Evolutionary conservation across 2,329 filamentous ascomycete species (phyloP).

Genomic region (Westerdykella ornata): DNA sequence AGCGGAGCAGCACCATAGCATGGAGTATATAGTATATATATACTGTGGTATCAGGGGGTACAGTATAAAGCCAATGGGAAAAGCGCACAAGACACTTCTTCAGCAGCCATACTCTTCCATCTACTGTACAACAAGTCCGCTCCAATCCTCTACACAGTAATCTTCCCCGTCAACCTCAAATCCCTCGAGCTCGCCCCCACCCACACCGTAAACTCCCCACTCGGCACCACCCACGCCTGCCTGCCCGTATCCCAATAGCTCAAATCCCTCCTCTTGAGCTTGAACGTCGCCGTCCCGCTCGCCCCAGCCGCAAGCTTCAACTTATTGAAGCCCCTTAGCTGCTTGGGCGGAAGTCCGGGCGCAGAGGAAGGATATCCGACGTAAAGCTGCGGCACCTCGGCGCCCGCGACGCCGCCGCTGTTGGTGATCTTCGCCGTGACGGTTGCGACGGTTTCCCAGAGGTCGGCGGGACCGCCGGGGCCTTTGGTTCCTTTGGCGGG

Average conservation of each 20-base stretch:
- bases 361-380: slow-evolving; percentile 28
- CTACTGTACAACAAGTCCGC: too few species aligned
- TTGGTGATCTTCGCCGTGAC: slow-evolving; percentile 34
- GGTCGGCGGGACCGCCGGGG: slow-evolving; percentile 25
- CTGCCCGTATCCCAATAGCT: slow-evolving; percentile 33
- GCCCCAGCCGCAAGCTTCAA: slow-evolving; percentile 25
- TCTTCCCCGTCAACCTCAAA: slow-evolving; percentile 28
- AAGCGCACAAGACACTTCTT: too few species aligned
- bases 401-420: slow-evolving; percentile 29
- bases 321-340: slow-evolving; percentile 36
- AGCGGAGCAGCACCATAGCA: too few species aligned
- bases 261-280: slow-evolving; percentile 32
- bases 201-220: slow-evolving; percentile 27
- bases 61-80: too few species aligned
- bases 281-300: slow-evolving; percentile 29
- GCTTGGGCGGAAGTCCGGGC: slow-evolving; percentile 26
- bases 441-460: slow-evolving; percentile 32
- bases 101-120: too few species aligned
- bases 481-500: slow-evolving; percentile 20
- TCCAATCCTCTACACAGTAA: slow-evolving; percentile 20
- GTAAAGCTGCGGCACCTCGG: slow-evolving; percentile 37
- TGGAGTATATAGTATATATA: too few species aligned
- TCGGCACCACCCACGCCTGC: slow-evolving; percentile 31
- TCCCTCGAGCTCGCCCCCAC: slow-evolving; percentile 35
- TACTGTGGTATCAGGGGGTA: too few species aligned